phyloP scores from a whole-genome alignment of 257 asterid genomes.

The Fraxinus cuspidata region DNA sequence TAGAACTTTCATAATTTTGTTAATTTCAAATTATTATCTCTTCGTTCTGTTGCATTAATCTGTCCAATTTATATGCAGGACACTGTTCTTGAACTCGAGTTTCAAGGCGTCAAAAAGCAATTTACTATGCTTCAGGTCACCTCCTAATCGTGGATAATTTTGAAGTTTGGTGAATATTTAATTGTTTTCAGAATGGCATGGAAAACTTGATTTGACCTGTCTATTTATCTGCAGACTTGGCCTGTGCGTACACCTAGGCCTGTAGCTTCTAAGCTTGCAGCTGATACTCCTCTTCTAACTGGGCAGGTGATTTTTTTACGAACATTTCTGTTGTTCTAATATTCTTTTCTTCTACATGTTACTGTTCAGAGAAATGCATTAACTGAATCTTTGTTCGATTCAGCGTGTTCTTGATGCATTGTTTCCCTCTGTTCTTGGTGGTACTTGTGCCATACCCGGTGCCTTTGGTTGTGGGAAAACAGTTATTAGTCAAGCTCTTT shows the following conservation, averaged over 20 bases:
- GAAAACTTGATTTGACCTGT: constrained; percentile 14
- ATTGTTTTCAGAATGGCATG: not conserved
- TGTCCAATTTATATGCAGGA: constrained; percentile 60
- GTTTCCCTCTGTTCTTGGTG: constrained; percentile 99
- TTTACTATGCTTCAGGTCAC: constrained; percentile 97
- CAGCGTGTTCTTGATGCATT: constrained; percentile 99
- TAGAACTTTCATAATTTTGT: constrained; percentile 12
- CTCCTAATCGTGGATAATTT: constrained; percentile 19
- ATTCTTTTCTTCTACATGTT: not conserved
- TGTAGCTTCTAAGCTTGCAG: constrained; percentile 93
- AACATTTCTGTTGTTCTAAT: constrained; percentile 4
- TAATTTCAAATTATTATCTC: not conserved
- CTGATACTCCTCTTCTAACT: constrained; percentile 98
- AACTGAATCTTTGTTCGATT: constrained; percentile 35
- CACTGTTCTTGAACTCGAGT: constrained; percentile 97
- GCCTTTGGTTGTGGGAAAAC: constrained; percentile 99
- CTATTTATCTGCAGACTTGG: constrained; percentile 67
- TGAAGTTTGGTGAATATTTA: constrained; percentile 5
- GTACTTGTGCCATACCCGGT: constrained; percentile 99
- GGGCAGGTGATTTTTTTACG: constrained; percentile 74
- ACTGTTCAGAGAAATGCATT: constrained; percentile 15
- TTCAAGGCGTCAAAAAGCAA: constrained; percentile 91
- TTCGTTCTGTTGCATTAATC: constrained; percentile 16
- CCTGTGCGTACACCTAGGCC: constrained; percentile 99
- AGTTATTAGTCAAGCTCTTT: constrained; percentile 98